Percentiles rank a stretch among this genome's conserved stretches.
These are phyloP conservation scores for Xanthoconium stramineum DNA, from an alignment of 768 basidiomycete species.

Conservation along the genomic window DNA sequence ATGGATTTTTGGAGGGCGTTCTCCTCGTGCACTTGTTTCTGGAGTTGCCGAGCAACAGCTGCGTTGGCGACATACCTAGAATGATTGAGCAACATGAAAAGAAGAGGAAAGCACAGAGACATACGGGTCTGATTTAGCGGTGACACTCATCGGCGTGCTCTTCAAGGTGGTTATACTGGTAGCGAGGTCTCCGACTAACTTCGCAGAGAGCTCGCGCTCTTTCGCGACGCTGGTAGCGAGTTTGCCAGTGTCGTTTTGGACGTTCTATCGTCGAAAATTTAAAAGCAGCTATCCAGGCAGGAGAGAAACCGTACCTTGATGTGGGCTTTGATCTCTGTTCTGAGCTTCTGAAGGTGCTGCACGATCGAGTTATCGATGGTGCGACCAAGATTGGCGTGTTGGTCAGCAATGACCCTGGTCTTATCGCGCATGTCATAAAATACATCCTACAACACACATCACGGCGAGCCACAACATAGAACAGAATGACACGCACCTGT, in stretches of 20 bases:
- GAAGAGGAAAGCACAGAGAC: neutral
- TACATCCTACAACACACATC: slow-evolving; percentile 57
- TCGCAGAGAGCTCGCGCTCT: slow-evolving; percentile 82
- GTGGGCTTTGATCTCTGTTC: slow-evolving; percentile 94
- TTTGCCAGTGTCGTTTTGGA: slow-evolving; percentile 95
- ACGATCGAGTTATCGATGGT: slow-evolving; percentile 98
- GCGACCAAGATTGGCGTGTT: slow-evolving; percentile 92
- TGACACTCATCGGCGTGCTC: slow-evolving; percentile 89
- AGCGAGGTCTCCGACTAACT: slow-evolving; percentile 82
- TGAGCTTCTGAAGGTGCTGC: slow-evolving; percentile 94
- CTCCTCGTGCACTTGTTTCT: slow-evolving; percentile 94
- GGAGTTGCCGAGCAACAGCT: slow-evolving; percentile 73
- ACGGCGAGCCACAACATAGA: neutral
- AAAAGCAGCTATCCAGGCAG: neutral
- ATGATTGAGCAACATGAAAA: neutral
- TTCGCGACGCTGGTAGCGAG: slow-evolving; percentile 88
- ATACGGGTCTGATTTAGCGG: slow-evolving; percentile 40
- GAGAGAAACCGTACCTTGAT: slow-evolving; percentile 60
- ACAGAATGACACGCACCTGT: slow-evolving; percentile 47
- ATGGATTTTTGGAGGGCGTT: slow-evolving; percentile 97
- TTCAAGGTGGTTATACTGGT: slow-evolving; percentile 87
- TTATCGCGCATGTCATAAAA: slow-evolving; percentile 93
- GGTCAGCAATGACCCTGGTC: slow-evolving; percentile 89
- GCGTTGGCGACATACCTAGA: slow-evolving; percentile 64
- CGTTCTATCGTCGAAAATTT: slow-evolving; percentile 49